Evolutionary conservation across 139 green algal genomes (phyloP), one percentile per base, ranked within the genome.

Genomic region (Dunaliella sp.): DNA sequence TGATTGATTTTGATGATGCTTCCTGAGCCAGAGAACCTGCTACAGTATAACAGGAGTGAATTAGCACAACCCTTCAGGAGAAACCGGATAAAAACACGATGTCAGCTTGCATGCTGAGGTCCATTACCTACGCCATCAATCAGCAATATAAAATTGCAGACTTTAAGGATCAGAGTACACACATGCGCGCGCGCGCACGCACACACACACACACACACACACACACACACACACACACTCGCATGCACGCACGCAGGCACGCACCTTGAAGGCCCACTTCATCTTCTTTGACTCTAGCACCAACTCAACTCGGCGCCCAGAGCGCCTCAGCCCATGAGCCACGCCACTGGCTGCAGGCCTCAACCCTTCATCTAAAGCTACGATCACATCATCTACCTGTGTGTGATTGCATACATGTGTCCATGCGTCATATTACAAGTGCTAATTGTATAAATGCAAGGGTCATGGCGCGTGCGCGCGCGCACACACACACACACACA

Each of bases 221-320:
- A 32, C 32, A 7, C 58, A 16, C 32, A 30, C 78, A 48, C 32
- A 57, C 24, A 32, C 26, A 28, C 3, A 36, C 75, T 25, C 30
- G 22, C 25, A 80, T 31, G 32, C 34, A 82, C 16, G 32, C 32
- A 30, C 48, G 33, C 77, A 81, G 7, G 2, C 38, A 74, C 83
- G 0, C 83, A 95, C 91, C 90, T 96, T 98, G 91, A 98, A 96
- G 28, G 91, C 94, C 94, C 91, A 95, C 87, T 99, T 99, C 89
- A 98, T 94, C 77, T 96, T 96, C 90, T 97, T 98, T 78, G 79
- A 77, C 85, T 99, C 96, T 72, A 99, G 90, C 38, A 98, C 91
- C 28, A 99, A 86, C 84, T 99, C 97, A 30, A 99, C 97, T 2
- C 48, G 38, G 2, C 95, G 90, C 1, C 97, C 96, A 0, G 84